Evolutionary conservation across 371 early-diverging fungal species (phyloP), one percentile per base, ranked within the genome.

Genomic region (Zychaea mexicana): DNA sequence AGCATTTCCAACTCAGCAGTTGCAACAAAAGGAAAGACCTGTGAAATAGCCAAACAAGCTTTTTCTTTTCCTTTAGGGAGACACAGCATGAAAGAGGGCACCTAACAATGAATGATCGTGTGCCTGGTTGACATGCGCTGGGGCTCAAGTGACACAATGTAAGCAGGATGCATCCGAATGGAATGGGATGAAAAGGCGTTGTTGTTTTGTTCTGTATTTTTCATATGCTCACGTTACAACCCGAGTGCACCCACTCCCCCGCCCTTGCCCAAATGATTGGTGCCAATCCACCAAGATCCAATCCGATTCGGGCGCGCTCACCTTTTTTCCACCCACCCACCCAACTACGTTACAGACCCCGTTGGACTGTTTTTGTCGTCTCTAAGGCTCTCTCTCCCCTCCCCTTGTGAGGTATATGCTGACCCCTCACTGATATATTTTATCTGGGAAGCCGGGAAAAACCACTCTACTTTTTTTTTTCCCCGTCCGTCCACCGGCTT

Each of bases 61-160:
- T 45, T n/a, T n/a, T n/a, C n/a, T n/a, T n/a, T n/a, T n/a, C n/a
- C n/a, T n/a, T n/a, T n/a, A n/a, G n/a, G 49, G 49, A 49, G 6
- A 49, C 49, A 49, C 49, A 49, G 49, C 49, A 49, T 49, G 49
- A 49, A 49, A n/a, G n/a, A n/a, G n/a, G n/a, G n/a, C n/a, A n/a
- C n/a, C n/a, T n/a, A n/a, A n/a, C n/a, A n/a, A n/a, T n/a, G n/a
- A n/a, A n/a, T n/a, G n/a, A n/a, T n/a, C n/a, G n/a, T n/a, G n/a
- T n/a, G n/a, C n/a, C n/a, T n/a, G n/a, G 19, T 49, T 49, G 49
- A 19, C 49, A 49, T n/a, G n/a, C n/a, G 49, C 12, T 22, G 19
- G 49, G 49, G 49, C n/a, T 49, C 49, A 49, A 22, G 49, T 49
- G 22, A 49, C 49, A 49, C 49, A 49, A 49, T 49, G n/a, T n/a